A percentile compares a stretch with the other conserved stretches of the same genome.
Conservation (phyloP, 495 filamentous ascomycete species). For the Daldinia loculata region DNA sequence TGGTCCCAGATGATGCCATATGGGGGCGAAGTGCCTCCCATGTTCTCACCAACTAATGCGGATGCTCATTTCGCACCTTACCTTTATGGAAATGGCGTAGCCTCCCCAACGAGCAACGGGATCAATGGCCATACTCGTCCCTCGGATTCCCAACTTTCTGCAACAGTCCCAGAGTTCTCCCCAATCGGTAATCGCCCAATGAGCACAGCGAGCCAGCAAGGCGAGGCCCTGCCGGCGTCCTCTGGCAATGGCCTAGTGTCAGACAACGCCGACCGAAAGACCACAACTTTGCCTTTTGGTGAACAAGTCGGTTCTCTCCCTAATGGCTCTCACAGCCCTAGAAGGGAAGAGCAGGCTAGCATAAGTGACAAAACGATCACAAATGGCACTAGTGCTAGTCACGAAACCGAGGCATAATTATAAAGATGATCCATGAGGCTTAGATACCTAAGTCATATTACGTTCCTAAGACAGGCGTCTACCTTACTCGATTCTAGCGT, state of each 20-base stretch:
- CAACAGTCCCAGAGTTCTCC: constrained; percentile 78
- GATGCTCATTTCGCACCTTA: constrained; percentile 45
- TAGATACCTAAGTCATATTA: not conserved
- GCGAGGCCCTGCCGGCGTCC: constrained; percentile 4
- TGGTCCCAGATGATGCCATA: constrained; percentile 43
- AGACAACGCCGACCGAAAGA: constrained; percentile 19
- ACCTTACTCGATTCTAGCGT: constrained; percentile 5
- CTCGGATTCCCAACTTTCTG: constrained; percentile 70
- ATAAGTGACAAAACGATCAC: constrained; percentile 6
- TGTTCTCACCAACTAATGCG: constrained; percentile 48
- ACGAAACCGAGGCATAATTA: constrained; percentile 19
- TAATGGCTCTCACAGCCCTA: constrained; percentile 25
- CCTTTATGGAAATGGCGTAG: constrained; percentile 47
- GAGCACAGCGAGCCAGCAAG: constrained; percentile 12
- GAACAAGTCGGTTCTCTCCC: constrained; percentile 12
- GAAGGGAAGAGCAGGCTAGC: not conserved
- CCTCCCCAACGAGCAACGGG: constrained; percentile 52
- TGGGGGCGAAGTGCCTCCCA: constrained; percentile 36
- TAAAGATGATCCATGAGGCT: not conserved
- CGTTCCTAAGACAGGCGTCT: constrained; percentile 3
- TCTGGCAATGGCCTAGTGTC: constrained; percentile 7
- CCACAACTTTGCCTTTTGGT: constrained; percentile 6
- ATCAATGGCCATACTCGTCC: constrained; percentile 53
- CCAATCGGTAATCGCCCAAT: constrained; percentile 51
- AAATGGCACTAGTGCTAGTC: constrained; percentile 26